Evolutionary conservation across 768 basidiomycete species (phyloP).

Genomic region (Peribolospora kevripleyi): DNA sequence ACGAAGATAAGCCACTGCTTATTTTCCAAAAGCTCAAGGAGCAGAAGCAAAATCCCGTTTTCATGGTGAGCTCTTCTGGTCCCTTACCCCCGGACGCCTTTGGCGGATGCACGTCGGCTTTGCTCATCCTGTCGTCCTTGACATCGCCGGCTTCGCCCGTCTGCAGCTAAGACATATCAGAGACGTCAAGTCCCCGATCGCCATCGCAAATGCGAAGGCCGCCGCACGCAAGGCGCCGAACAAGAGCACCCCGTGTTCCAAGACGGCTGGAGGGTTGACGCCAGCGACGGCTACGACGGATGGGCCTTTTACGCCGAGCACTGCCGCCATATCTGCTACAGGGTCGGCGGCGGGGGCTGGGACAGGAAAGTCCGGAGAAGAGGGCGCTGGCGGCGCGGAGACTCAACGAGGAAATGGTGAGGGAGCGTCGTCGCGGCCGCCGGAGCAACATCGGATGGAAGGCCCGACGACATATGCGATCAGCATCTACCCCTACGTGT

Average conservation of each 20-base stretch:
- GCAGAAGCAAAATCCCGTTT: conserved; percentile 88
- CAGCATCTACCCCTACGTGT: conserved; percentile 95
- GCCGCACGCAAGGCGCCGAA: conserved; percentile 32
- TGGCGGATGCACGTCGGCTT: neutral
- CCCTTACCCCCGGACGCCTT: conserved; percentile 16
- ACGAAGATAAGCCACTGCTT: conserved; percentile 89
- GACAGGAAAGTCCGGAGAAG: conserved; percentile 1
- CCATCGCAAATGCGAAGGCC: conserved; percentile 88
- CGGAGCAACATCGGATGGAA: conserved; percentile 18
- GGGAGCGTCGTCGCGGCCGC: conserved; percentile 17
- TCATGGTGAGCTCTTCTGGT: conserved; percentile 34
- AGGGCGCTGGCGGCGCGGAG: conserved; percentile 6
- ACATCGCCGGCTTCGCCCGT: neutral
- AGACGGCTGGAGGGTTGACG: conserved; percentile 8
- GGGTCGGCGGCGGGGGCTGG: neutral
- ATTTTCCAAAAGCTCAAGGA: conserved; percentile 96
- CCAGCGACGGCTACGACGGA: conserved; percentile 1
- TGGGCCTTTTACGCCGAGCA: conserved; percentile 1
- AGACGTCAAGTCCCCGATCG: conserved; percentile 91
- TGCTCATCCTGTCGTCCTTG: neutral
- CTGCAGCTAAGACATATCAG: conserved; percentile 54
- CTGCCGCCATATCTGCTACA: no score
- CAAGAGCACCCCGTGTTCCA: conserved; percentile 11
- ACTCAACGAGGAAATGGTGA: conserved; percentile 1
- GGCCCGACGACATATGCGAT: conserved; percentile 68